Percentiles rank a stretch among this genome's conserved stretches.
These are phyloP conservation scores for Calonectria hongkongensis DNA, from an alignment of 2,329 filamentous ascomycete genomes.

Conservation along the genomic window DNA sequence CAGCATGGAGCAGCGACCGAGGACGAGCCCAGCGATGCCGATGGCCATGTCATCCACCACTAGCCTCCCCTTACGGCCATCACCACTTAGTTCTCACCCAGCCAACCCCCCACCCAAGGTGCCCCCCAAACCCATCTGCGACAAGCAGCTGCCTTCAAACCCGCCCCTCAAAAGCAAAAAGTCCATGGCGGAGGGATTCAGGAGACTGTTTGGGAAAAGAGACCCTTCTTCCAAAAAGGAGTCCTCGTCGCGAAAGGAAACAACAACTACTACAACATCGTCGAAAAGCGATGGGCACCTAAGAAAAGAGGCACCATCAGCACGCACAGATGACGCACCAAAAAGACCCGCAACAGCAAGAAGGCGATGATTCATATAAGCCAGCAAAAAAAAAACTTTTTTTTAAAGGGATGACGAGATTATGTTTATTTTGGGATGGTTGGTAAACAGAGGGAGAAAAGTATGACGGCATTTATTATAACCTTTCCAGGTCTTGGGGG, in stretches of 20 bases:
- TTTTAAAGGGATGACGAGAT: constrained; percentile 8
- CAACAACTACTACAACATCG: not conserved
- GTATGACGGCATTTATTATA: constrained; percentile 6
- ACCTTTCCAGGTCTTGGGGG: not conserved
- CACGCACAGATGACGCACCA: not conserved
- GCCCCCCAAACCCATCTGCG: constrained; percentile 17
- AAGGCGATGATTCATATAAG: not conserved
- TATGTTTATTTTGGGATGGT: constrained; percentile 12
- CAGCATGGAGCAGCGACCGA: constrained; percentile 29
- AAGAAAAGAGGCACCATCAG: not conserved
- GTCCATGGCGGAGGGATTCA: constrained; percentile 61
- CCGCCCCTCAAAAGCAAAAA: constrained; percentile 55
- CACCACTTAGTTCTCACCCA: constrained; percentile 37
- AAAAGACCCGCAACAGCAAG: constrained; percentile 15
- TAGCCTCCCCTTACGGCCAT: constrained; percentile 37
- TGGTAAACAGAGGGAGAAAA: constrained; percentile 1
- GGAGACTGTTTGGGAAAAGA: constrained; percentile 63
- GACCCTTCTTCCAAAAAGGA: constrained; percentile 31
- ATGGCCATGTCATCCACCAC: constrained; percentile 1
- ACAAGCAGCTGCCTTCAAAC: constrained; percentile 28
- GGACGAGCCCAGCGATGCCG: constrained; percentile 33
- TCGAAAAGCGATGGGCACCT: not conserved
- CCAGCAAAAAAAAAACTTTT: not conserved
- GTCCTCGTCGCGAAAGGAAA: constrained; percentile 12
- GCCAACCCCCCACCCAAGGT: constrained; percentile 25